These are phyloP conservation scores for Phyllosticta citrichinensis DNA, from an alignment of 2,329 filamentous ascomycete species.

Conservation along the genomic window DNA sequence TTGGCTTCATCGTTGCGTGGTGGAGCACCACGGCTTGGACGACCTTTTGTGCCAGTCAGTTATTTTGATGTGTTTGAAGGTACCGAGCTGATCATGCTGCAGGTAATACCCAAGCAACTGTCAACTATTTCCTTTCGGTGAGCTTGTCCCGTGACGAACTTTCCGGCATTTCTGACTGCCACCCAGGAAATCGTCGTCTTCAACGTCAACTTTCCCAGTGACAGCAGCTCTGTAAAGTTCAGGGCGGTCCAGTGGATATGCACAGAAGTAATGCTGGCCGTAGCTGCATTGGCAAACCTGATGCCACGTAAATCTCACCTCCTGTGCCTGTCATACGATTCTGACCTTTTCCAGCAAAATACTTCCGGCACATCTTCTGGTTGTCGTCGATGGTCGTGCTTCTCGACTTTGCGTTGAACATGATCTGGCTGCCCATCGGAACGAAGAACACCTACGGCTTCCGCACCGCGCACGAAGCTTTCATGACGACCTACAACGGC, in stretches of 20 bases:
- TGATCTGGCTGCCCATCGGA: constrained; percentile 52
- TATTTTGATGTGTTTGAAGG: background rate
- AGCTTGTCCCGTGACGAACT: background rate
- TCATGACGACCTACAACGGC: constrained; percentile 50
- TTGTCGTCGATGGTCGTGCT: constrained; percentile 42
- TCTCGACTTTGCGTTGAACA: constrained; percentile 49
- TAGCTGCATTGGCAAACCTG: constrained; percentile 16
- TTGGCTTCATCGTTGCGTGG: constrained; percentile 54
- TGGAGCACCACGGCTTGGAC: constrained; percentile 56
- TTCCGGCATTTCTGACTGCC: background rate
- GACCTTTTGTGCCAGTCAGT: constrained; percentile 23
- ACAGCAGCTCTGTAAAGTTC: constrained; percentile 45
- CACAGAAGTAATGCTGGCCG: constrained; percentile 39
- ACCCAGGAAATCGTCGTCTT: constrained; percentile 45
- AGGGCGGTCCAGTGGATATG: constrained; percentile 53
- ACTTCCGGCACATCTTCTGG: constrained; percentile 41
- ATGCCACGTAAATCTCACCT: background rate
- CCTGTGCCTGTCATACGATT: background rate
- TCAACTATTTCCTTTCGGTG: constrained; percentile 28
- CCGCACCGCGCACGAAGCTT: constrained; percentile 48
- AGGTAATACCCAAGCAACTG: constrained; percentile 25
- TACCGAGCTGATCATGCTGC: constrained; percentile 14
- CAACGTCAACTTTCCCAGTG: constrained; percentile 44
- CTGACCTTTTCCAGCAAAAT: constrained; percentile 15
- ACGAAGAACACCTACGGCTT: constrained; percentile 47